These are phyloP conservation scores for Phragmites australis DNA, from an alignment of 176 grass and related monocot species.

Conservation along the genomic window DNA sequence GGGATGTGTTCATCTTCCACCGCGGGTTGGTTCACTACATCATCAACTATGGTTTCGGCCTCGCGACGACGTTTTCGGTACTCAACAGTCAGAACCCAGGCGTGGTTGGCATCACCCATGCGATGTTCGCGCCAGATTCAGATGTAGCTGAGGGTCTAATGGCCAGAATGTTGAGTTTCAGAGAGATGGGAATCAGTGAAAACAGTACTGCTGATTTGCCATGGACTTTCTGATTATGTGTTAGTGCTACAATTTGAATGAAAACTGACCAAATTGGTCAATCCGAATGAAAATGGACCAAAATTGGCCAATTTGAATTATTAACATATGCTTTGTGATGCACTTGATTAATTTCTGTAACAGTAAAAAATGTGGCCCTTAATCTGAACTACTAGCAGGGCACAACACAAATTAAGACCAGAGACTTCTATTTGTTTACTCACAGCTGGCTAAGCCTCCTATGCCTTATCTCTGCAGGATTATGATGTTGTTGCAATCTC, in stretches of 20 bases:
- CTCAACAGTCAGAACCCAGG: slow-evolving; percentile 63
- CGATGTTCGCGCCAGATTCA: slow-evolving; percentile 47
- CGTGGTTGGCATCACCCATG: slow-evolving; percentile 40
- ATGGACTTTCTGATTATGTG: slow-evolving; percentile 27
- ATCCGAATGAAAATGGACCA: not conserved
- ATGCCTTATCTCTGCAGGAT: not conserved
- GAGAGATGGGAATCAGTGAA: slow-evolving; percentile 8
- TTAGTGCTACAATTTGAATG: not conserved
- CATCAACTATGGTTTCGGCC: slow-evolving; percentile 39
- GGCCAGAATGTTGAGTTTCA: slow-evolving; percentile 45
- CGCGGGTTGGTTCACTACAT: slow-evolving; percentile 51
- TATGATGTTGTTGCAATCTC: slow-evolving; percentile 9
- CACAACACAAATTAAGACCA: not conserved
- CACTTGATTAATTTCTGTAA: not conserved
- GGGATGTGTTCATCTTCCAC: slow-evolving; percentile 57
- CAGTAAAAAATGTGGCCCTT: not conserved
- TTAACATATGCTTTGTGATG: not conserved
- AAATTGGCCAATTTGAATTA: too few species aligned
- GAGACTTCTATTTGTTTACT: not conserved
- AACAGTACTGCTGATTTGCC: slow-evolving; percentile 14
- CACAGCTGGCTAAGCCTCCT: not conserved
- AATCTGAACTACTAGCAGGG: not conserved
- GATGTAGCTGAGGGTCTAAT: slow-evolving; percentile 38
- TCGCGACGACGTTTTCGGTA: slow-evolving; percentile 31
- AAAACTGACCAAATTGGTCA: not conserved